Evolutionary conservation across 1,139 yeast genomes (phyloP).

Genomic region (Citeromyces hawaiiensis): DNA sequence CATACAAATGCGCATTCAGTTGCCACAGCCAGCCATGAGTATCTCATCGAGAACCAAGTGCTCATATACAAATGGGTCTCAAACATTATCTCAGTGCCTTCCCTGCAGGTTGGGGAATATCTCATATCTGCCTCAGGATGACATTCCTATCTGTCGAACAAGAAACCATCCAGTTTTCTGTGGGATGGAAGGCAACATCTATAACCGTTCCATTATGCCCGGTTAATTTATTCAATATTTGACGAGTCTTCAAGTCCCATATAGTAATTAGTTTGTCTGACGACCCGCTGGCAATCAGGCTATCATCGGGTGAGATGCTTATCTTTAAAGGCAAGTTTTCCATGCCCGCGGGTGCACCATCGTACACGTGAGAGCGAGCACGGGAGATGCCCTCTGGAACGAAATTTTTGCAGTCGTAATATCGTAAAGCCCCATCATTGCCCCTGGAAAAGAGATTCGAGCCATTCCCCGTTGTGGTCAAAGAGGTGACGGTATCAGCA

Average conservation of each 20-base stretch:
- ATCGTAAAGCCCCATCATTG: constrained; percentile 40
- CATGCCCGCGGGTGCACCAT: constrained; percentile 45
- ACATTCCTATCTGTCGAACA: constrained; percentile 25
- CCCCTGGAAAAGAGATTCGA: constrained; percentile 40
- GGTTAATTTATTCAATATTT: constrained; percentile 28
- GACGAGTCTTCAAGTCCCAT: constrained; percentile 48
- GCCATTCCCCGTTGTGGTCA: constrained; percentile 36
- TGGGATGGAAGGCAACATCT: constrained; percentile 38
- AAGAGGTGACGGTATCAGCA: constrained; percentile 34
- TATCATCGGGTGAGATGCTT: constrained; percentile 17
- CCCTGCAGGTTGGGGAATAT: too few species aligned
- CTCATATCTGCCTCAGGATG: not conserved
- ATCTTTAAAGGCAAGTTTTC: constrained; percentile 42
- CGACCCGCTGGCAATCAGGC: constrained; percentile 29
- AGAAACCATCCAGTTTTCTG: constrained; percentile 24
- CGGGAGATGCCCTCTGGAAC: constrained; percentile 25
- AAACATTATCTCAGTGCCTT: too few species aligned
- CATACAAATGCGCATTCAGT: too few species aligned
- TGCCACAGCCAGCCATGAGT: too few species aligned
- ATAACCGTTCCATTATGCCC: constrained; percentile 56
- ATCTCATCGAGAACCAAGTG: too few species aligned
- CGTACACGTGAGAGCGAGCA: constrained; percentile 29
- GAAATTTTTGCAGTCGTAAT: constrained; percentile 39
- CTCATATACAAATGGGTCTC: too few species aligned
- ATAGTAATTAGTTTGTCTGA: constrained; percentile 42